Conservation (phyloP, 495 filamentous ascomycete species). For the Annulohypoxylon stygium region DNA sequence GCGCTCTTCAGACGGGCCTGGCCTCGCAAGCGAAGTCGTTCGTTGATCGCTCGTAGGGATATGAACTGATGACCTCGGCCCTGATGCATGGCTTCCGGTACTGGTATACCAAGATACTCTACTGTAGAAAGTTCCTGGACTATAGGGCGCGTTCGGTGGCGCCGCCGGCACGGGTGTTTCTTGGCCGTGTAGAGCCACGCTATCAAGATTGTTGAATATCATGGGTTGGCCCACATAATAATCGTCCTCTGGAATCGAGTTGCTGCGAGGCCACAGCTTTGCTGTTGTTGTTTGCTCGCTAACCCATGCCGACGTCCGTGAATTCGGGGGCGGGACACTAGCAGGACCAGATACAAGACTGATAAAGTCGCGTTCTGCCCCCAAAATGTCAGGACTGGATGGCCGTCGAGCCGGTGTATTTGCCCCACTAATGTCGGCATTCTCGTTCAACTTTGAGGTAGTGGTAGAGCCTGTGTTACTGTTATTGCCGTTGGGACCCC, state of each 20-base stretch:
- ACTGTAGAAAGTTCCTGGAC: constrained; percentile 32
- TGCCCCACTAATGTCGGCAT: constrained; percentile 21
- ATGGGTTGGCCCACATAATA: constrained; percentile 30
- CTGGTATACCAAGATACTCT: constrained; percentile 44
- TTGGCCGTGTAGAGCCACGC: constrained; percentile 30
- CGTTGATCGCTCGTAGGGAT: constrained; percentile 47
- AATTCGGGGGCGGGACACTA: constrained; percentile 21
- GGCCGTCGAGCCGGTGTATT: constrained; percentile 34
- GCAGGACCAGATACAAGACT: constrained; percentile 35
- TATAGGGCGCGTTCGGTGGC: constrained; percentile 22
- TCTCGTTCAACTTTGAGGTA: constrained; percentile 11
- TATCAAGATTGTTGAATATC: constrained; percentile 44
- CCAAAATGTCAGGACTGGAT: constrained; percentile 46
- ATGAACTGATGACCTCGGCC: constrained; percentile 33
- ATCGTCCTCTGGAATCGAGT: constrained; percentile 41
- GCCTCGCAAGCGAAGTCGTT: constrained; percentile 39
- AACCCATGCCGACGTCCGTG: constrained; percentile 46
- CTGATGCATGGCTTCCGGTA: constrained; percentile 39
- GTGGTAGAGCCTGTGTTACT: constrained; percentile 23
- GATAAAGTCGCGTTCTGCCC: constrained; percentile 42
- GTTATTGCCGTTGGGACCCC: constrained; percentile 11
- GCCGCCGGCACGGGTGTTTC: constrained; percentile 20
- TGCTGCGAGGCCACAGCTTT: constrained; percentile 35
- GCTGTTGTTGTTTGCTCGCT: constrained; percentile 44
- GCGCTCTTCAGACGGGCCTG: background rate